Evolutionary conservation across 2,329 filamentous ascomycete species (phyloP).

Genomic region (Ophiostoma quercus): DNA sequence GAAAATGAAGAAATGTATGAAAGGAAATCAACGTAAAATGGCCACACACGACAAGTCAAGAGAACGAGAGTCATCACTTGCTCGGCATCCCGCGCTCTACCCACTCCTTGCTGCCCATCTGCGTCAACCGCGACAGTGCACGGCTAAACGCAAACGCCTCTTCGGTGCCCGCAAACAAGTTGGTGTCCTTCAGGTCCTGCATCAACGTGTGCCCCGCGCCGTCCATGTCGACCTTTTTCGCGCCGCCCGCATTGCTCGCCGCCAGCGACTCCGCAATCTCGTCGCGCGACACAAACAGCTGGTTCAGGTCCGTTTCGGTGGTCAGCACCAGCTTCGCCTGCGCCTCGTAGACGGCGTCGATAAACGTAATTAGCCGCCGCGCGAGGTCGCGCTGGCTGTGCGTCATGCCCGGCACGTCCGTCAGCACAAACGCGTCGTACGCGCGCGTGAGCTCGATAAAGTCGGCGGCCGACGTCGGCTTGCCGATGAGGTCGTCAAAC

Average conservation of each 20-base stretch:
- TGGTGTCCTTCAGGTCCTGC: conserved; percentile 75
- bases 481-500: conserved; percentile 85
- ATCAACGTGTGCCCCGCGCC: conserved; percentile 75
- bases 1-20: not conserved
- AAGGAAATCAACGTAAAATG: not conserved
- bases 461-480: conserved; percentile 86
- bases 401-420: conserved; percentile 88
- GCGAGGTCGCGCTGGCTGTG: conserved; percentile 80
- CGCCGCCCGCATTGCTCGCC: not conserved
- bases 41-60: not conserved
- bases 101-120: conserved; percentile 96
- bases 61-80: conserved; percentile 31
- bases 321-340: conserved; percentile 95
- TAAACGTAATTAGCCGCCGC: conserved; percentile 91
- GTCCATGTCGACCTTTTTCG: conserved; percentile 49
- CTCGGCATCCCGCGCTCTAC: conserved; percentile 73
- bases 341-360: conserved; percentile 90
- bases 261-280: conserved; percentile 59
- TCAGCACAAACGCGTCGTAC: conserved; percentile 90
- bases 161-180: conserved; percentile 88
- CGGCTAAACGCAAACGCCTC: conserved; percentile 94
- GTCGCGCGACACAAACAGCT: conserved; percentile 74
- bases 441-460: conserved; percentile 86
- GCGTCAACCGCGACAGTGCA: conserved; percentile 73
- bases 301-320: conserved; percentile 73